Evolutionary conservation across 2,329 filamentous ascomycete species (phyloP).

Genomic region (Metarhizium brunneum): DNA sequence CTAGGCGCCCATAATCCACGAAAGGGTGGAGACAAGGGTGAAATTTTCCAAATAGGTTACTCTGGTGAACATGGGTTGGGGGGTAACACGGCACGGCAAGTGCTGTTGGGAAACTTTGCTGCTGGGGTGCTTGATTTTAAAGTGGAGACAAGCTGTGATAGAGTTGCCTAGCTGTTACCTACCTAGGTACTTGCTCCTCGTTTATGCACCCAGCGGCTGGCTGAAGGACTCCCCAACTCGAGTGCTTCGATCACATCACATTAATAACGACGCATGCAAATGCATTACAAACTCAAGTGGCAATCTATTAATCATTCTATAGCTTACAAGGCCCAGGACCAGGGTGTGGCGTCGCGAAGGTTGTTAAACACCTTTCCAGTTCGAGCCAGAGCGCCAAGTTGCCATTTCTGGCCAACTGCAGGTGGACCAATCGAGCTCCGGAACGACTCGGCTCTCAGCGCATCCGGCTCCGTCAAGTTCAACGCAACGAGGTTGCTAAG

Average conservation of each 20-base stretch:
- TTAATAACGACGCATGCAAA: too few species aligned
- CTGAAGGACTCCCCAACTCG: too few species aligned
- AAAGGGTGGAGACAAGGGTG: neutral
- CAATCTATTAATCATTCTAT: neutral
- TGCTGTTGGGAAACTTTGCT: too few species aligned
- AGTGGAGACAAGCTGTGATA: too few species aligned
- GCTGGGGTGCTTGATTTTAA: too few species aligned
- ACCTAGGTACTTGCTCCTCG: too few species aligned
- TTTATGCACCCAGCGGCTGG: too few species aligned
- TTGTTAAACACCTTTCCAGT: neutral
- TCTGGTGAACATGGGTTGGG: too few species aligned
- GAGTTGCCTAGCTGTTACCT: neutral
- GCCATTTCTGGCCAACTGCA: neutral
- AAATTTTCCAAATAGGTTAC: too few species aligned
- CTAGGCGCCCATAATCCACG: neutral
- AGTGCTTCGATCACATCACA: too few species aligned
- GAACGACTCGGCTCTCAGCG: neutral
- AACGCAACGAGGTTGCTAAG: constrained; percentile 6
- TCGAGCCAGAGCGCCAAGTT: neutral
- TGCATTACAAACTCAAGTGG: too few species aligned
- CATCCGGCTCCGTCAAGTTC: neutral
- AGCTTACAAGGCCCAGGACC: constrained; percentile 5
- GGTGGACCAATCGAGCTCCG: constrained; percentile 1
- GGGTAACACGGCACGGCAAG: too few species aligned
- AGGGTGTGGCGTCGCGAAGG: constrained; percentile 5